Evolutionary conservation across 2,329 filamentous ascomycete genomes (phyloP).

Genomic region (Monilinia fructicola): DNA sequence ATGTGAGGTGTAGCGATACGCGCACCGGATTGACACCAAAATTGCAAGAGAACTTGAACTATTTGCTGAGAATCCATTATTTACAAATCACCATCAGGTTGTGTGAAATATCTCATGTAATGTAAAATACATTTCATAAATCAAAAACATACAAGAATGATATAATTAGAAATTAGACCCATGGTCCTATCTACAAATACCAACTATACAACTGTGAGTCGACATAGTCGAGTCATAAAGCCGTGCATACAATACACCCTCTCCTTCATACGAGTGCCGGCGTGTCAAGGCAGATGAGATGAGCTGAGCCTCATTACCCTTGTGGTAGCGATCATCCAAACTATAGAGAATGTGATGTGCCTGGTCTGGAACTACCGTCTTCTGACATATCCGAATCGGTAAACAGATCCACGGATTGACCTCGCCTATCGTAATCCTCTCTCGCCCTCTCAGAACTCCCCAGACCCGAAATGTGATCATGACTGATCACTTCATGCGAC

Average conservation of each 20-base stretch:
- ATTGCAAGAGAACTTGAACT: no score
- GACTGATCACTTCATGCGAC: not conserved
- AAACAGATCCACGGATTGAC: conserved; percentile 17
- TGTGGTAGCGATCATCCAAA: not conserved
- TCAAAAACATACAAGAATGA: not conserved
- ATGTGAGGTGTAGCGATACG: no score
- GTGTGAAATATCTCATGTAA: not conserved
- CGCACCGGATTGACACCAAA: no score
- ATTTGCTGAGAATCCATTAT: no score
- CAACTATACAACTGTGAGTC: not conserved
- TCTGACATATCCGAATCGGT: conserved; percentile 30
- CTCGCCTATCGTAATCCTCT: conserved; percentile 13
- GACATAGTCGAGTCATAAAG: conserved; percentile 5
- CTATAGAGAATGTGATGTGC: conserved; percentile 23
- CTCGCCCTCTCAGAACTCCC: not conserved
- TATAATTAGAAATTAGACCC: conserved; percentile 8
- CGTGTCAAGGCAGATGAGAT: conserved; percentile 1
- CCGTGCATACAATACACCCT: not conserved
- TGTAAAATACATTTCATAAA: not conserved
- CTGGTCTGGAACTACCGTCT: conserved; percentile 20
- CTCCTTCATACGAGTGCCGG: conserved; percentile 1
- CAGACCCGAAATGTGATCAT: not conserved
- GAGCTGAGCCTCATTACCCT: conserved; percentile 6
- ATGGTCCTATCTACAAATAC: not conserved
- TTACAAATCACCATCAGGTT: no score